Evolutionary conservation across 129 eudicot species (phyloP), one percentile per base, ranked within the genome.

Genomic region (Mikania micrantha): DNA sequence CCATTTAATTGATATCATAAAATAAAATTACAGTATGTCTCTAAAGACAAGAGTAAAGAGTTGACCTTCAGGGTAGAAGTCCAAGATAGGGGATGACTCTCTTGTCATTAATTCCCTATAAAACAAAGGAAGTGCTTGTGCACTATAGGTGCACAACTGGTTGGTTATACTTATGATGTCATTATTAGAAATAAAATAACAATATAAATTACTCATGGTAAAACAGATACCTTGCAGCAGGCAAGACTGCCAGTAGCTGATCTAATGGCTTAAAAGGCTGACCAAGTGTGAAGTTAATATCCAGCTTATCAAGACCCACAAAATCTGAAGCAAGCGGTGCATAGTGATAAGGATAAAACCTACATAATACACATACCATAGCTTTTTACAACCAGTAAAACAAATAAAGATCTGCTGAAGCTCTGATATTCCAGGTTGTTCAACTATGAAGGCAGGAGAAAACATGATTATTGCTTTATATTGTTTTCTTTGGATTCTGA

Each of bases 281-380:
- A 9, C 82, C 85, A 5, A 72, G 76, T 67, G 40, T 59, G 64
- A 81, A 81, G n/a, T 47, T 4, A 11, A 81, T 54, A 32, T 81
- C 49, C 44, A 76, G 69, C 69, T 81, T 53, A 29, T 48, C 64
- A 60, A 81, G 79, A 45, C 67, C 79, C 10, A 52, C 20, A 52
- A 81, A 68, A 47, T 81, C 85, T 19, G 85, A 81, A 19, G 82
- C 82, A 67, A 81, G 74, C 25, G 85, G 85, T 32, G 81, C 77
- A 35, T 79, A 73, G 9, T 47, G 22, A 16, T 47, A 47, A 0
- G 53, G 53, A 47, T 47, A 47, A n/a, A 47, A 47, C 59, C 63
- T 79, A 77, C 58, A 74, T 57, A 57, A 74, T 27, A 28, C 38
- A 53, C 60, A 24, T 25, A 48, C 10, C 8, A 48, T 48, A 27